Base-by-base conservation (phyloP, 1,284 basidiomycete genomes). In the Stygiomarasmius scandens region DNA sequence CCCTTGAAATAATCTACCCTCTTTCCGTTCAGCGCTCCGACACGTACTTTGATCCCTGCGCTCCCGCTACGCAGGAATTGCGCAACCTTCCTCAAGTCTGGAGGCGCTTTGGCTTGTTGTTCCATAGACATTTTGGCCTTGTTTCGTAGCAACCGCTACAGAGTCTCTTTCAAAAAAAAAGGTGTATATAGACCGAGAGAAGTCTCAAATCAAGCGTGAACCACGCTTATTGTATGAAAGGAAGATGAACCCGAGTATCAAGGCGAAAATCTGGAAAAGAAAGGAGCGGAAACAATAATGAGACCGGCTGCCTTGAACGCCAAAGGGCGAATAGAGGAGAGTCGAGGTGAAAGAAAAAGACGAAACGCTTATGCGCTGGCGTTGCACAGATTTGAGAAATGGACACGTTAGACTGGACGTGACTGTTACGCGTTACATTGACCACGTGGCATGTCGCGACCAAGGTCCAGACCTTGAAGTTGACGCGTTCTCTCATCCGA, bases 1-100 rank as follows among this genome's bases (percentile, higher is more conserved):
- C 95, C 96, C 80, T 96, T 98, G 81, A 99, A 99, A 77, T 98
- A 98, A 74, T 98, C 96, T 56, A 96, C 82, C 49, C 96, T 89
- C 74, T 97, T 98, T 38, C 96, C 97, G 66, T 94, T 94, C 68
- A 98, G 77, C 6, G 95, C 89, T 38, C 96, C 96, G 3, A 92
- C 87, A 62, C 93, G 84, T 57, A 90, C 86, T 79, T 98, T 98
- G 68, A 97, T 88, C 12, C 93, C 93, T 25, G 94, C 83, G 68
- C 87, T 89, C 64, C 90, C 89, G 64, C 90, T 88, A 49, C 95
- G 85, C 49, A 98, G 78, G 69, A 93, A 98, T 64, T 92, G 83
- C 55, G 91, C 91, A 52, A 94, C 87, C 66, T 87, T 89, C 66
- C 88, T 85, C 55, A 93, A 76, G 49, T 93, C 88, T 36, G 85